Base-by-base conservation (phyloP, 352 stramenopile species). In the Pythium brachiatum region DNA sequence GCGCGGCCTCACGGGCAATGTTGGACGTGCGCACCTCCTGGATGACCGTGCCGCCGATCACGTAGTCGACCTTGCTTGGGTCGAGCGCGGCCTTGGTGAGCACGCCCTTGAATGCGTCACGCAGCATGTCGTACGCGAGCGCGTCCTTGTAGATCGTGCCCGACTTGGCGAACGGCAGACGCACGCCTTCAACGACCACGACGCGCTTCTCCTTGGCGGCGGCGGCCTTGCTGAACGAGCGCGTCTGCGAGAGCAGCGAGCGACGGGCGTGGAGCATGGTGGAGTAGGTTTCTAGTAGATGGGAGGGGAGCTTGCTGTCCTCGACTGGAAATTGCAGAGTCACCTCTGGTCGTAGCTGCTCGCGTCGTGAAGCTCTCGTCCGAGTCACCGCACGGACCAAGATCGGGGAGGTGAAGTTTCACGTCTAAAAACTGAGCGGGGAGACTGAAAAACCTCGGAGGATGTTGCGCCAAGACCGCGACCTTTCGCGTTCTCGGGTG, bases 11-110 rank as follows among this genome's bases (percentile, higher is more conserved):
- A 18, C 95, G 83, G 16, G 97, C 97, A 77, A 99, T 98, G 82
- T 99, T 99, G 61, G 84, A 97, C n/a, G 97, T 99, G 53, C 88
- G 81, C 23, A 98, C 92, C 72, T 99, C 96, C 79, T 98, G 93
- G 73, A 99, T 98, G 34, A 99, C 97, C 27, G 96, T 99, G 21
- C 97, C 97, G 36, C 79, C 95, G 51, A 98, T 69, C 9, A 99
- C 81, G 69, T 99, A 99, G 81, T 99, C 97, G 55, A 99, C 92
- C 34, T 87, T 83, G 48, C 80, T 82, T n/a, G 97, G 95, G 68
- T 99, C 86, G 13, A 99, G 73, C 43, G 94, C 96, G 3, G 95
- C 97, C 74, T 98, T 98, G 56, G 89, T 96, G 20, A 99, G 74
- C 23, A 99, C 72, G 12, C 96, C 96, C 75, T 98, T 98, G 72